Evolutionary conservation across 1,284 basidiomycete species (phyloP).

Genomic region (Leccinum subrobustum): DNA sequence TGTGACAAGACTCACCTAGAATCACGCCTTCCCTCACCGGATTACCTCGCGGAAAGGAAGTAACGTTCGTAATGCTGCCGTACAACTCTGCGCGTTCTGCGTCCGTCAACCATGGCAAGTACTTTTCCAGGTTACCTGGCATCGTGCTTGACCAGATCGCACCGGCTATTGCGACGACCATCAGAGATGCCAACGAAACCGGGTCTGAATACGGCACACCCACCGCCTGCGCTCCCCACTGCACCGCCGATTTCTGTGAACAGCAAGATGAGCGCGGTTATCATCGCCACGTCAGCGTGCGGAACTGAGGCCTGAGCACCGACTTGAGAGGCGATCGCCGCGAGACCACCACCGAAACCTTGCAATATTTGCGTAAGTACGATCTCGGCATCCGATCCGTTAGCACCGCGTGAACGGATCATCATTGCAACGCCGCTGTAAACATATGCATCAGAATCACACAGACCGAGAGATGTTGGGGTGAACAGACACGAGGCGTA

Average conservation of each 20-base stretch:
- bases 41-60: constrained; percentile 38
- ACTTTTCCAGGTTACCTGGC: constrained; percentile 47
- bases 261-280: constrained; percentile 79
- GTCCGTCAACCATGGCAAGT: constrained; percentile 40
- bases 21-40: constrained; percentile 51
- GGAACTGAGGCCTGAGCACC: constrained; percentile 78
- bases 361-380: constrained; percentile 76
- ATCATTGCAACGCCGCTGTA: constrained; percentile 65
- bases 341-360: constrained; percentile 78
- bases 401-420: constrained; percentile 68
- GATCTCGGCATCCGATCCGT: constrained; percentile 57
- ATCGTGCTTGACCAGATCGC: constrained; percentile 52
- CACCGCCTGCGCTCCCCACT: constrained; percentile 66
- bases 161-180: constrained; percentile 30
- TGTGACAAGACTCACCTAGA: constrained; percentile 25
- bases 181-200: not conserved
- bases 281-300: constrained; percentile 77
- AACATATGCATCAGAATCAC: constrained; percentile 15
- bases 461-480: not conserved
- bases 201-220: constrained; percentile 19
- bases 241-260: constrained; percentile 78
- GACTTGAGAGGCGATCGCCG: constrained; percentile 68
- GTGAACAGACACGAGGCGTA: constrained; percentile 52
- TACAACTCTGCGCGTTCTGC: constrained; percentile 36
- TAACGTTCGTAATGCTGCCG: constrained; percentile 45